phyloP scores from a whole-genome alignment of 768 basidiomycete genomes.

The Termitomyces sp. region DNA sequence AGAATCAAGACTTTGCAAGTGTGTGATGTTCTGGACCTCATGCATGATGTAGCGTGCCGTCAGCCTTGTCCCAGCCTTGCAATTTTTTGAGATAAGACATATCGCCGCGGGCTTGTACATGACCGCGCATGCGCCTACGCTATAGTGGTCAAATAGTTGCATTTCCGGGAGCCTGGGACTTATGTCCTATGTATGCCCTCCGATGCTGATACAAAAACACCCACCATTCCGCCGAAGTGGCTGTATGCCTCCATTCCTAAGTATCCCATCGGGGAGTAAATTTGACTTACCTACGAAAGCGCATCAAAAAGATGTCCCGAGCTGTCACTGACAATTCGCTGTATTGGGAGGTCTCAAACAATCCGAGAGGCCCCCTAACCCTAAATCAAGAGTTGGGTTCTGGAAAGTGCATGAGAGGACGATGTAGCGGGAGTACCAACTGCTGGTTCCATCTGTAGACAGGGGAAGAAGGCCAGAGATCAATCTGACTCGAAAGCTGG shows the following conservation, averaged over 20 bases:
- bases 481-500: conserved; percentile 9
- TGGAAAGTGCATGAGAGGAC: background rate
- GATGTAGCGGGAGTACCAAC: conserved; percentile 4
- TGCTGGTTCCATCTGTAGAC: conserved; percentile 8
- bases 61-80: background rate
- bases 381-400: conserved; percentile 13
- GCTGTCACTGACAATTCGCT: conserved; percentile 2
- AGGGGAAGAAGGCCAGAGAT: conserved; percentile 13
- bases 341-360: conserved; percentile 12
- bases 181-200: background rate
- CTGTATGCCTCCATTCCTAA: background rate
- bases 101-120: conserved; percentile 3
- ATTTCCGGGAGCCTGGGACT: background rate
- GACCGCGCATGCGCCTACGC: background rate
- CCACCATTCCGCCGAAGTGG: conserved; percentile 2
- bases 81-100: conserved; percentile 1
- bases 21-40: background rate
- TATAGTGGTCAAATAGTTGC: background rate
- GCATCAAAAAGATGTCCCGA: conserved; percentile 15
- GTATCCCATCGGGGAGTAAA: background rate
- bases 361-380: conserved; percentile 22
- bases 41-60: background rate
- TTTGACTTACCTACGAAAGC: conserved; percentile 12
- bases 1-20: background rate
- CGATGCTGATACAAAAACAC: background rate